A percentile compares a stretch with the other conserved stretches of the same genome.
These are phyloP conservation scores for Helichrysum umbraculigerum DNA, from an alignment of 129 eudicot species.

Conservation along the genomic window DNA sequence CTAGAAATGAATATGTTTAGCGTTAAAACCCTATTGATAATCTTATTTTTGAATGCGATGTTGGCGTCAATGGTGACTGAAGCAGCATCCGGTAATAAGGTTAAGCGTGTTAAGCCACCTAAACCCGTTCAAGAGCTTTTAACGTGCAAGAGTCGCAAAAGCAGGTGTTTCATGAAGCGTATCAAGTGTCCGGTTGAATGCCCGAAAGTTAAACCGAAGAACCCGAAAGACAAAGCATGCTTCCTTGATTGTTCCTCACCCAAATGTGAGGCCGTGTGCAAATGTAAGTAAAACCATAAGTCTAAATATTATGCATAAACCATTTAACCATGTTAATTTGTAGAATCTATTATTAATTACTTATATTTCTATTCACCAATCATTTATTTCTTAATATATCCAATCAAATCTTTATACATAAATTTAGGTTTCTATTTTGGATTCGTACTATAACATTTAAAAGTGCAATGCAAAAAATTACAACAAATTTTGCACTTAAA, in stretches of 20 bases:
- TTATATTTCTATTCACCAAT: too few species aligned
- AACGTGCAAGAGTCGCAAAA: constrained; percentile 39
- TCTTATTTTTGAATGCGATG: constrained; percentile 26
- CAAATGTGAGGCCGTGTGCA: constrained; percentile 54
- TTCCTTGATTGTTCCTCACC: constrained; percentile 54
- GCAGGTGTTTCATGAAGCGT: constrained; percentile 48
- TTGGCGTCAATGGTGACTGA: constrained; percentile 29
- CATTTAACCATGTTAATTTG: too few species aligned
- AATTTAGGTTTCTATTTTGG: too few species aligned
- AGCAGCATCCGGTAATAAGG: constrained; percentile 35
- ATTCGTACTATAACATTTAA: too few species aligned
- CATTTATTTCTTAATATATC: too few species aligned
- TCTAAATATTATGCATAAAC: too few species aligned
- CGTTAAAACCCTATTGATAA: constrained; percentile 28
- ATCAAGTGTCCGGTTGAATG: constrained; percentile 45
- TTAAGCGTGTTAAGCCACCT: constrained; percentile 31
- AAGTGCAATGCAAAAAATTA: too few species aligned
- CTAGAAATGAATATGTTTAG: constrained; percentile 25
- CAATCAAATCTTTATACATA: too few species aligned
- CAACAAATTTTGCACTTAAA: too few species aligned
- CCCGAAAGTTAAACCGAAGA: constrained; percentile 44
- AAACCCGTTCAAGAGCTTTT: constrained; percentile 34
- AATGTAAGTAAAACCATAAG: constrained; percentile 35
- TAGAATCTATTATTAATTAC: too few species aligned
- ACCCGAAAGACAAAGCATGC: constrained; percentile 48